Base-by-base conservation (phyloP, 2,329 filamentous ascomycete species). In the Colletotrichum paranaense region DNA sequence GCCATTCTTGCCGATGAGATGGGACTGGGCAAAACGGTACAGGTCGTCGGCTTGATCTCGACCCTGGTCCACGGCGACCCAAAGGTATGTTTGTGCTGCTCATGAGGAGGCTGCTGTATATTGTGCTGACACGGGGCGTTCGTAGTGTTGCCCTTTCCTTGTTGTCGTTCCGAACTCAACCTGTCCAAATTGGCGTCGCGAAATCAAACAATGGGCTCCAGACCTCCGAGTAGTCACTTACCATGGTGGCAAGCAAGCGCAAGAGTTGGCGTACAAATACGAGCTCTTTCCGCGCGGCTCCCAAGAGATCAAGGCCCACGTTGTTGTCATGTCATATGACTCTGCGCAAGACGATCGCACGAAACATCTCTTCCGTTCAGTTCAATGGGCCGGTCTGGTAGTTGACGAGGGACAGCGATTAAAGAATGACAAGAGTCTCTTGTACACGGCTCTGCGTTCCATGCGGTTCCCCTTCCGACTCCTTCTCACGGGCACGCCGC, bases 1-100 rank as follows among this genome's bases (percentile, higher is more conserved):
- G 93, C 95, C 32, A 96, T 98, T 72, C 89, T 98, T 7, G 97
- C 97, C 0, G 97, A 99, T 79, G 97, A 99, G 80, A 99, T 99
- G 97, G 97, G 97, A 53, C 89, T 99, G 2, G 97, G 97, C 38
- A 99, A 99, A 85, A 99, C 97, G 0, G 94, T 99, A 38, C 97
- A 99, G 80, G 92, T 98, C 65, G 93, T 98, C 73, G 91, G 92
- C 3, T 90, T 98, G 75, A 88, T 98, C 73, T 91, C 94, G 1
- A 92, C 92, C 0, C 84, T 98, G 49, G 88, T 93, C 28, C 88
- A 93, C 74, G 88, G 92, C 64, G 83, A 83, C n/a, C 91, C 91
- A 6, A 85, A 90, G 76, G 84, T 83, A 79, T 76, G 77, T 38
- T 16, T 12, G 12, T 26, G 14, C 28, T 14, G 8, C 22, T 12